Percentiles rank a stretch among this genome's conserved stretches.
These are phyloP conservation scores for Dalbergia cultrata DNA, from an alignment of 306 rosid genomes.

Conservation along the genomic window DNA sequence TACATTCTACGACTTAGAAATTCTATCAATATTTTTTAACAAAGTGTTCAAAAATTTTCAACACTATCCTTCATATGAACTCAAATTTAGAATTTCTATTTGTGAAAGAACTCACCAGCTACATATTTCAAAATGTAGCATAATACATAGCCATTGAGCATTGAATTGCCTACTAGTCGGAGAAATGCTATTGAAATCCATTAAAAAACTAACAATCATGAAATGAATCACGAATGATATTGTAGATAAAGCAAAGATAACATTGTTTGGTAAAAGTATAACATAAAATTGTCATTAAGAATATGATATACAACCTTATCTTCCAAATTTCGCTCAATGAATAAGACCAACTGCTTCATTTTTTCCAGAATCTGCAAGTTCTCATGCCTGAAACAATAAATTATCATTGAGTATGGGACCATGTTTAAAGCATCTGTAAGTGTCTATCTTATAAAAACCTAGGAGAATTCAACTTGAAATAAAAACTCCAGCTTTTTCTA, in stretches of 20 bases:
- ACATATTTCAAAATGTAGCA: not conserved
- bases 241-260: slow-evolving; percentile 16
- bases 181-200: slow-evolving; percentile 20
- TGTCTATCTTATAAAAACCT: not conserved
- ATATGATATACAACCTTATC: slow-evolving; percentile 71
- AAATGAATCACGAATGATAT: slow-evolving; percentile 29
- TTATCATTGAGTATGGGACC: slow-evolving; percentile 31
- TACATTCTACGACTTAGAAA: not conserved
- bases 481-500: slow-evolving; percentile 9
- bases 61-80: slow-evolving; percentile 8
- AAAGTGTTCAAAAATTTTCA: not conserved
- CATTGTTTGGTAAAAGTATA: not conserved
- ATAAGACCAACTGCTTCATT: slow-evolving; percentile 88
- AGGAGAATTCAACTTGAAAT: slow-evolving; percentile 39
- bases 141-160: slow-evolving; percentile 12
- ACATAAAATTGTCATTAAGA: slow-evolving; percentile 6
- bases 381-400: slow-evolving; percentile 80
- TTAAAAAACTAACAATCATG: slow-evolving; percentile 21
- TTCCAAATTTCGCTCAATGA: slow-evolving; percentile 83
- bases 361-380: slow-evolving; percentile 86
- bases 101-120: not conserved
- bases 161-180: not conserved
- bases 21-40: not conserved
- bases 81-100: slow-evolving; percentile 29
- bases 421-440: not conserved